Conservation (phyloP, 1,139 yeast species). For the Zhuliangozyma parablackwelliae region DNA sequence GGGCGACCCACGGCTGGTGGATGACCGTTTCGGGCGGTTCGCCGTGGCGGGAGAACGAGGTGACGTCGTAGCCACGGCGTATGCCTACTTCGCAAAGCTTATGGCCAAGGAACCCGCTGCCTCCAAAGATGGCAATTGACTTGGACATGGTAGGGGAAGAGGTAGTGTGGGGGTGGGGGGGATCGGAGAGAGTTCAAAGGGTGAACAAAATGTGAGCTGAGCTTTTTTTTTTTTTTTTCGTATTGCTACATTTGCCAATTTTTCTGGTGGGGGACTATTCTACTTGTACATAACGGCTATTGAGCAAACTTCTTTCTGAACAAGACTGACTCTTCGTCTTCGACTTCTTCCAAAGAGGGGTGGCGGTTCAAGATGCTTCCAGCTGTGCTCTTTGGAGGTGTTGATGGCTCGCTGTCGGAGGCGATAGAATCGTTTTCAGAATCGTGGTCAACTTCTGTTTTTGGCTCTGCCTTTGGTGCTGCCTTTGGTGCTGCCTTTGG, state of each 20-base stretch:
- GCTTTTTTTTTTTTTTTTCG: not conserved
- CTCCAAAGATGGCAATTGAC: constrained; percentile 72
- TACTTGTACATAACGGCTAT: constrained; percentile 3
- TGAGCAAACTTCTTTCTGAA: constrained; percentile 38
- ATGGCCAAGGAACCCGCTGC: constrained; percentile 75
- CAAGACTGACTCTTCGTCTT: constrained; percentile 43
- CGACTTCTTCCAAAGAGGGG: constrained; percentile 40
- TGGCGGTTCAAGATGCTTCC: constrained; percentile 14
- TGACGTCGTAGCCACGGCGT: constrained; percentile 57
- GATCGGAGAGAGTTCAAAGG: not conserved
- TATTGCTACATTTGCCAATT: not conserved
- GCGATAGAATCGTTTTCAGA: constrained; percentile 20
- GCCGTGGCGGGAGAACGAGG: constrained; percentile 61
- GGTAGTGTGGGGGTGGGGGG: not conserved
- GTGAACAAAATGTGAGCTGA: not conserved
- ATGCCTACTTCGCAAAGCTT: constrained; percentile 71
- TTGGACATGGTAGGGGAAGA: constrained; percentile 12
- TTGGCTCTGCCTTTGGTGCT: not conserved
- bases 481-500: not conserved
- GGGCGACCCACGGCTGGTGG: constrained; percentile 42
- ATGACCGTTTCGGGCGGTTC: constrained; percentile 36
- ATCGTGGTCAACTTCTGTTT: constrained; percentile 2
- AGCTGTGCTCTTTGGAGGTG: constrained; percentile 1
- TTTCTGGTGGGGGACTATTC: not conserved
- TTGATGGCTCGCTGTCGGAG: constrained; percentile 17